Base-by-base conservation (phyloP, 495 filamentous ascomycete genomes). In the Daldinia vernicosa region DNA sequence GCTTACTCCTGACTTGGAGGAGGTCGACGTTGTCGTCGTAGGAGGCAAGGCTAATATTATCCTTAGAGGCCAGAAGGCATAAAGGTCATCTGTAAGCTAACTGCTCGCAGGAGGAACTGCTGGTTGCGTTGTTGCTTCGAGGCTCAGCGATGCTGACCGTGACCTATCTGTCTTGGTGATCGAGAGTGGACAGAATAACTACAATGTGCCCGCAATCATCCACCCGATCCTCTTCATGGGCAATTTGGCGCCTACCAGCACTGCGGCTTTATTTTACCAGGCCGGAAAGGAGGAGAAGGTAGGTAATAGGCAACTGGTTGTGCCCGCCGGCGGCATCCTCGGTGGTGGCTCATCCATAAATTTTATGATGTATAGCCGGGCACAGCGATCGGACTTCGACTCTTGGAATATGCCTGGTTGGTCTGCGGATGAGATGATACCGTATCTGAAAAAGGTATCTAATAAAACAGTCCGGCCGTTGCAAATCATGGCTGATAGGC, bases 321-420 rank as follows among this genome's bases (percentile, higher is more conserved):
- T 56, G 14, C 53, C 53, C 6, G 15, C 53, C 4, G 53, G 53
- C 5, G 30, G 53, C 17, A 33, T 33, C n/a, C 53, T 56, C 45
- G 87, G 87, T 40, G 88, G 87, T 24, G 87, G 87, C 9, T 83
- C 79, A 12, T 85, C 84, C 0, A 83, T 87, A 30, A 90, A 89
- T 72, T 81, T 84, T 52, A 83, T 87, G 81, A 81, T 55, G 54
- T 80, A 78, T 60, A 66, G 33, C 40, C 72, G 76, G 12, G 70
- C 72, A 3, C 78, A 78, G 56, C 55, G 70, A 28, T 76, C 68
- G 24, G 84, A 85, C 58, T 87, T 78, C 51, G 84, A 89, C 27
- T 63, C 76, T 11, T 87, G 84, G 85, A 78, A 80, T 0, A 80
- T 72, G 3, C 76, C 78, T 0, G 86, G 85, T 1, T 88, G 86